Conservation (phyloP, 2,329 filamentous ascomycete species). For the Apiospora marii region DNA sequence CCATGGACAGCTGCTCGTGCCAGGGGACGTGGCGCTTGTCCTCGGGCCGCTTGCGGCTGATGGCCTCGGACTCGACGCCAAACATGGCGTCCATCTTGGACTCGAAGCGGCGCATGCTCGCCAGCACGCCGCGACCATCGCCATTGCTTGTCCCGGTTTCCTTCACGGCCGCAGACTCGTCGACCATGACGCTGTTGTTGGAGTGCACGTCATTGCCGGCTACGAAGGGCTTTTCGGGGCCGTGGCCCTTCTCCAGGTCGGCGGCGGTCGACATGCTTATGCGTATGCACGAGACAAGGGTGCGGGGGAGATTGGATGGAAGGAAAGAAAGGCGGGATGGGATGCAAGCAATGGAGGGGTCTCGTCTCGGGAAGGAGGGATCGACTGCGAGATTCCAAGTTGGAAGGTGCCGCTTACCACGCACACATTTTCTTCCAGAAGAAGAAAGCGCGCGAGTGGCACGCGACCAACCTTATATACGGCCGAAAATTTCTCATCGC, state of each 20-base stretch:
- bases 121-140: neutral
- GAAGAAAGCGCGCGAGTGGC: neutral
- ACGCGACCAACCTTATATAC: slow-evolving; percentile 5
- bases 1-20: slow-evolving; percentile 49
- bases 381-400: slow-evolving; percentile 12
- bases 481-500: slow-evolving; percentile 3
- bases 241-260: slow-evolving; percentile 5
- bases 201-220: slow-evolving; percentile 5
- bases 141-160: neutral
- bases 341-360: neutral
- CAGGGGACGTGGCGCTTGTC: slow-evolving; percentile 46
- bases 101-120: slow-evolving; percentile 15
- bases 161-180: neutral
- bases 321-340: neutral
- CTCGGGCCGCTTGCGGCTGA: slow-evolving; percentile 54
- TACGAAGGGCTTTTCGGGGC: neutral
- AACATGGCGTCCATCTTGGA: slow-evolving; percentile 51
- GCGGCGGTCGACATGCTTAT: slow-evolving; percentile 6
- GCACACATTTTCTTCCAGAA: slow-evolving; percentile 14
- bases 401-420: slow-evolving; percentile 20
- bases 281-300: neutral
- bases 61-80: slow-evolving; percentile 57
- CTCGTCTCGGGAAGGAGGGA: neutral
- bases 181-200: slow-evolving; percentile 11
- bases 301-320: neutral